Conservation (phyloP, 345 rosid genomes). For the Aegle marmelos region DNA sequence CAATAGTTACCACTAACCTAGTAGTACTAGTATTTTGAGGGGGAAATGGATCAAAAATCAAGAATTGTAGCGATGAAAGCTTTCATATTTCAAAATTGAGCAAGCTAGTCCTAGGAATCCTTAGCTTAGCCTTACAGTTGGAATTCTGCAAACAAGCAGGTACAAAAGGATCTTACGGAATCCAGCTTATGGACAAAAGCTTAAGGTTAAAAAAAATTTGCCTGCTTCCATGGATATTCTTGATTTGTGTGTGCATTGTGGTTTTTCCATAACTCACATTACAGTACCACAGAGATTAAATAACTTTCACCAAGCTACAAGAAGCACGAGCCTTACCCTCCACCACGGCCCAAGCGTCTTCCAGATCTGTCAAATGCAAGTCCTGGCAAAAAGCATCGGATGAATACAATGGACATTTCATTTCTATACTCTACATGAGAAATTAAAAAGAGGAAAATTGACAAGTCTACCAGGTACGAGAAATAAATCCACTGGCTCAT, state of each 20-base stretch:
- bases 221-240: background rate
- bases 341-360: conserved; percentile 95
- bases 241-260: background rate
- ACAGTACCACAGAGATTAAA: background rate
- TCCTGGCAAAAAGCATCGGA: conserved; percentile 40
- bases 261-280: background rate
- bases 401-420: background rate
- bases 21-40: background rate
- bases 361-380: conserved; percentile 93
- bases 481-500: conserved; percentile 74
- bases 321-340: conserved; percentile 59
- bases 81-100: background rate
- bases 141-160: background rate
- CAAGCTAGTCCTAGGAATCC: background rate
- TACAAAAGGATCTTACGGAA: background rate
- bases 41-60: background rate
- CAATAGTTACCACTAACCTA: background rate
- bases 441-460: background rate
- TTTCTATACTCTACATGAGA: background rate
- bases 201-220: background rate
- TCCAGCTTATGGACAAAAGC: background rate
- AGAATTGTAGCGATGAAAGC: background rate
- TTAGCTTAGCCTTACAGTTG: background rate
- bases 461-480: conserved; percentile 69
- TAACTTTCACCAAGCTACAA: background rate